Evolutionary conservation across 2,329 filamentous ascomycete species (phyloP).

Genomic region (Calonectria ilicicola): DNA sequence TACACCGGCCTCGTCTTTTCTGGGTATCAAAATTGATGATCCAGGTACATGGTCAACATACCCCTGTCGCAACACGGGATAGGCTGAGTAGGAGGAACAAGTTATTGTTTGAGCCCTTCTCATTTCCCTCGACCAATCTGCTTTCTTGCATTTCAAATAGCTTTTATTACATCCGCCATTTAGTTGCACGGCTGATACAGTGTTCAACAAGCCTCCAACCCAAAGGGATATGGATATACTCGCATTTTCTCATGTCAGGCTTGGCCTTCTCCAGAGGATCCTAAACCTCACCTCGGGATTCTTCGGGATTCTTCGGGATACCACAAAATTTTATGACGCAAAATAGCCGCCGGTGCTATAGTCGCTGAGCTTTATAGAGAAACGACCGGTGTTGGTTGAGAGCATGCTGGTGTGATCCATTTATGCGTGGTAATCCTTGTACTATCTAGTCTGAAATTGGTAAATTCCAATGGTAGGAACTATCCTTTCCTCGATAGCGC

Average conservation of each 20-base stretch:
- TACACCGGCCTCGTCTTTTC: neutral
- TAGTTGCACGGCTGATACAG: no score
- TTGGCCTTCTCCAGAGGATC: neutral
- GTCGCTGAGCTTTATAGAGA: neutral
- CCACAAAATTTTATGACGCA: no score
- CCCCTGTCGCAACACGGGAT: neutral
- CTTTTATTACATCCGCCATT: neutral
- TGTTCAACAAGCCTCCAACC: neutral
- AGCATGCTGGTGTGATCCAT: neutral
- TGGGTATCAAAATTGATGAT: constrained; percentile 19
- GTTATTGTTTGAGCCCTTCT: neutral
- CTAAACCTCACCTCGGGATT: no score
- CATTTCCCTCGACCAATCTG: neutral
- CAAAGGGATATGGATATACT: no score
- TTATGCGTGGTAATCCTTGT: no score
- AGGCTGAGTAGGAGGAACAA: neutral
- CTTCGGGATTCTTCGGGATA: no score
- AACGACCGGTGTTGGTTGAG: neutral
- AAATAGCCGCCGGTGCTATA: neutral
- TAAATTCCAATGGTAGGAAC: neutral
- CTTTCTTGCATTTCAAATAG: neutral
- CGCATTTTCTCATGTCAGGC: neutral
- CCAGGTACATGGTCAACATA: constrained; percentile 7
- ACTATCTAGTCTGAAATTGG: neutral
- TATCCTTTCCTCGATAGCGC: neutral